Base-by-base conservation (phyloP, 1,284 basidiomycete genomes). In the Cutaneotrichosporon cyanovorans region DNA sequence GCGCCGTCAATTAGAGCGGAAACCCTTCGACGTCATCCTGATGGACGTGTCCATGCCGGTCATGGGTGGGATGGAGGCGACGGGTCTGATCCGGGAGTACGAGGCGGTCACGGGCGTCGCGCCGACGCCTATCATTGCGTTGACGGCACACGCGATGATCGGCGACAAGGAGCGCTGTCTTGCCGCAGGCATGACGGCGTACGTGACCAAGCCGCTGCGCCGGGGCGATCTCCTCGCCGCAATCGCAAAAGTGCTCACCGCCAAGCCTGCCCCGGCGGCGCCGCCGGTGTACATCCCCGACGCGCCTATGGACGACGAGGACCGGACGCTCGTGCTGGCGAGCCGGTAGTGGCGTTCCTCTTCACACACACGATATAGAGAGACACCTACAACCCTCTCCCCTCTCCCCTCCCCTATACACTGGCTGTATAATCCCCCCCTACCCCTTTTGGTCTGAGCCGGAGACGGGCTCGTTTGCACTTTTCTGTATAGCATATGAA, bases 21-120 rank as follows among this genome's bases (percentile, higher is more conserved):
- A 79, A 61, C 84, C 85, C 18, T 91, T 87, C 63, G 84, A 91
- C 68, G 83, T 92, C 58, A 87, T 92, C 57, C 77, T 91, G 81
- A 97, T 98, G 95, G 93, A 98, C 63, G 87, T 97, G 16, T 92
- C 87, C 4, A 95, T 95, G 91, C 91, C 90, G 12, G 84, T 92
- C 74, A 92, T 76, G 71, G 74, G 75, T 10, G 75, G 75, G 28
- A 73, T 76, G 60, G 75, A 76, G 57, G 72, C 74, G n/a, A 77
- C 76, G 1, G 66, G 66, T 11, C 51, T 66, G 46, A 79, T 79
- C 43, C 71, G 78, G 37, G 68, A 74, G 41, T 90, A 84, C 68
- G 95, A 98, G 74, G 77, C 79, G 61, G 77, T 83, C 52, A 80
- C 82, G 52, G 78, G 80, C 19, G 75, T 89, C 33, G 73, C 81